Conservation (phyloP, 2,329 filamentous ascomycete species). For the Gaeumannomyces tritici region DNA sequence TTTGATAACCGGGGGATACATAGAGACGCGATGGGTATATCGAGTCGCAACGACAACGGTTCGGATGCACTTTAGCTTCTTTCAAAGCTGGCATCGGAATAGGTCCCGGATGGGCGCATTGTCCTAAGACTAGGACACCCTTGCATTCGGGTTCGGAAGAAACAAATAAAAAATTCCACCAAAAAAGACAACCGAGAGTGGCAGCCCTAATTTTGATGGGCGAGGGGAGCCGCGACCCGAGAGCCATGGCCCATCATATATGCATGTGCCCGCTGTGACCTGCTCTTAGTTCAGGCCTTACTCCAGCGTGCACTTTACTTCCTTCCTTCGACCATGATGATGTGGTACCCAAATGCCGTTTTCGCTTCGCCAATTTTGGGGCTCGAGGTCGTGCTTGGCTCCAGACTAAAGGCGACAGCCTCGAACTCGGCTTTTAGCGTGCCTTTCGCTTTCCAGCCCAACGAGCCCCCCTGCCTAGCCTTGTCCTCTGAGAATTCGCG, state of each 20-base stretch:
- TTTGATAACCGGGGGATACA: constrained; percentile 17
- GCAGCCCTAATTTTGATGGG: background rate
- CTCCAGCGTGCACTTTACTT: constrained; percentile 24
- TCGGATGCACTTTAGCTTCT: constrained; percentile 35
- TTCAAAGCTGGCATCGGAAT: constrained; percentile 32
- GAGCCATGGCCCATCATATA: background rate
- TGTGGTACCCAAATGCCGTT: constrained; percentile 69
- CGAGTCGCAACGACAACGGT: constrained; percentile 22
- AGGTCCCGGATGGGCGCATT: constrained; percentile 9
- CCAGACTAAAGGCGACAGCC: constrained; percentile 60
- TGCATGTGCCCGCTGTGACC: no score
- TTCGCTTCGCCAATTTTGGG: constrained; percentile 63
- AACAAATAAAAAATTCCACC: background rate
- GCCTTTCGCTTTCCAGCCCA: constrained; percentile 66
- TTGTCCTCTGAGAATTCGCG: constrained; percentile 69
- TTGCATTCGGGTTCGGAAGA: constrained; percentile 19
- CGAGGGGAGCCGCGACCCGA: no score
- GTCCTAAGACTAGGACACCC: constrained; percentile 13
- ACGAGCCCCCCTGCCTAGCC: constrained; percentile 57
- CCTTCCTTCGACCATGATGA: constrained; percentile 63
- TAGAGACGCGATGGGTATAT: constrained; percentile 26
- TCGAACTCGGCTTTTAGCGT: constrained; percentile 61
- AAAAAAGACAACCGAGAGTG: background rate
- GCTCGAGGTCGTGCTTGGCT: constrained; percentile 52
- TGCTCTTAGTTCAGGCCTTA: background rate